These are phyloP conservation scores for Myrica gale DNA, from an alignment of 306 rosid genomes.

Conservation along the genomic window DNA sequence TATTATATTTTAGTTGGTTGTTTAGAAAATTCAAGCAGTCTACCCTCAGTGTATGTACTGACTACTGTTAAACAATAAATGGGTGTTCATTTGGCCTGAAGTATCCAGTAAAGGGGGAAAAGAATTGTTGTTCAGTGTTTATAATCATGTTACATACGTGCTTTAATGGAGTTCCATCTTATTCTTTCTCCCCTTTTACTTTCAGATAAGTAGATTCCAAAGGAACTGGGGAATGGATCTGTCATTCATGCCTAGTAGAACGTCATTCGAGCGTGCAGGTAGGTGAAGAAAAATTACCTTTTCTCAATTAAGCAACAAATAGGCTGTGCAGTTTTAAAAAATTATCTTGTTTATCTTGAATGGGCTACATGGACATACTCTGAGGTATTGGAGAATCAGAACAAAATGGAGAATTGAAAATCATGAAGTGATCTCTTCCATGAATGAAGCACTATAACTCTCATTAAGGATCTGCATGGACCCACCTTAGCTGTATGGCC, in stretches of 20 bases:
- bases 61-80: no score
- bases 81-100: no score
- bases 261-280: conserved; percentile 96
- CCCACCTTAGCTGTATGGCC: neutral
- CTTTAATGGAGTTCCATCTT: neutral
- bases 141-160: neutral
- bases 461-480: neutral
- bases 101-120: neutral
- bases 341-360: neutral
- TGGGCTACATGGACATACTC: neutral
- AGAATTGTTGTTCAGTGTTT: neutral
- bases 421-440: neutral
- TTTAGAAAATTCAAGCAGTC: no score
- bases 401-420: neutral
- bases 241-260: conserved; percentile 87
- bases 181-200: neutral
- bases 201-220: conserved; percentile 79
- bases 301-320: neutral
- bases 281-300: conserved; percentile 13
- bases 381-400: neutral
- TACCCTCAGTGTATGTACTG: no score
- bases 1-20: no score
- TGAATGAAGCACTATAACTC: neutral
- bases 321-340: neutral
- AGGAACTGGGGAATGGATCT: conserved; percentile 96